phyloP scores from a whole-genome alignment of 2,329 filamentous ascomycete species.

The Rutstroemia sp. region DNA sequence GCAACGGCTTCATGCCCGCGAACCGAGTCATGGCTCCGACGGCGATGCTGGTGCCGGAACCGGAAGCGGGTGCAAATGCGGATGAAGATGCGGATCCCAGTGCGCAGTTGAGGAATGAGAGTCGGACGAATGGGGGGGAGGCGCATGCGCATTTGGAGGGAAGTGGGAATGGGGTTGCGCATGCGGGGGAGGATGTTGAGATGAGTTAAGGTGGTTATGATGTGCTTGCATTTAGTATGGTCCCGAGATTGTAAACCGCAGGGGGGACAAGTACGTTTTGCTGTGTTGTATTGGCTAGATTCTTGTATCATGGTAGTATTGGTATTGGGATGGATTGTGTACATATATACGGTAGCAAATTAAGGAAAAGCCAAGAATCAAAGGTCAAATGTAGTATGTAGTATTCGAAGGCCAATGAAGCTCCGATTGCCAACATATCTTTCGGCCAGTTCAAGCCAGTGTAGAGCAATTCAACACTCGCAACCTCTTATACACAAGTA shows the following conservation, averaged over 20 bases:
- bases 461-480: not conserved
- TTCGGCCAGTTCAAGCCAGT: not conserved
- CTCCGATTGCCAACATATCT: no score
- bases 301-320: not conserved
- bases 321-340: not conserved
- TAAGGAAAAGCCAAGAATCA: not conserved
- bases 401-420: no score
- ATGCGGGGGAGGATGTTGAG: slow-evolving; percentile 21
- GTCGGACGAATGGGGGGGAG: slow-evolving; percentile 1
- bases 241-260: not conserved
- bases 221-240: not conserved
- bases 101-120: slow-evolving; percentile 28
- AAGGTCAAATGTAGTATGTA: not conserved
- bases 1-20: not conserved
- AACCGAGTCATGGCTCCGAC: not conserved
- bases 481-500: not conserved
- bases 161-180: not conserved
- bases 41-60: slow-evolving; percentile 34
- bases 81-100: slow-evolving; percentile 25
- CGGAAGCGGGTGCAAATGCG: slow-evolving; percentile 11
- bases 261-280: no score
- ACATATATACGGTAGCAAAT: not conserved
- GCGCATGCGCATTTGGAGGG: not conserved
- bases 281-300: not conserved
- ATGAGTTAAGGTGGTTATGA: slow-evolving; percentile 18